A percentile compares a stretch with the other conserved stretches of the same genome.
These are phyloP conservation scores for Kazachstania sp. DNA, from an alignment of 1,139 yeast species.

Conservation along the genomic window DNA sequence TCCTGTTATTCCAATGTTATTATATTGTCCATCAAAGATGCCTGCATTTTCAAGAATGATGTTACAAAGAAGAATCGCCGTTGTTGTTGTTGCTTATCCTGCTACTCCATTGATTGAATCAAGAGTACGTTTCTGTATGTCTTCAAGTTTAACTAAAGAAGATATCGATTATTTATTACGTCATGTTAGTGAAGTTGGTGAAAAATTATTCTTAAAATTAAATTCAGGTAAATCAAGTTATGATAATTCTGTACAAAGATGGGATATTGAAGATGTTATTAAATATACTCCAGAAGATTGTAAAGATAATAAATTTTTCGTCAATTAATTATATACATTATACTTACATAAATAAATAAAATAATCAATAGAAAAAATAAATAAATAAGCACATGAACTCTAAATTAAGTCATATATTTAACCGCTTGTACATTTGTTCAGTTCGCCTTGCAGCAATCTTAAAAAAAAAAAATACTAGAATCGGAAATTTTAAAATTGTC, in stretches of 20 bases:
- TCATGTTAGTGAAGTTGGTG: slow-evolving; percentile 74
- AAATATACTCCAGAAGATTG: slow-evolving; percentile 68
- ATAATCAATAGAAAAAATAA: no score
- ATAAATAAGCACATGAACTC: neutral
- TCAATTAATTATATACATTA: slow-evolving; percentile 8
- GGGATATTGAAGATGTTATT: slow-evolving; percentile 69
- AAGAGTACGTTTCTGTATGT: slow-evolving; percentile 86
- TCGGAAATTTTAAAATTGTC: neutral
- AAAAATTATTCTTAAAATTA: slow-evolving; percentile 61
- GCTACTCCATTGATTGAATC: slow-evolving; percentile 91
- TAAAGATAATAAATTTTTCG: slow-evolving; percentile 38
- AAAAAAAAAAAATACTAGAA: neutral
- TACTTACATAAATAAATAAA: neutral
- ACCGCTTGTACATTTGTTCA: no score
- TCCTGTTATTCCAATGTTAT: slow-evolving; percentile 84
- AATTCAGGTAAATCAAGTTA: slow-evolving; percentile 72
- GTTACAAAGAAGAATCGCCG: slow-evolving; percentile 74
- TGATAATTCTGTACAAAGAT: slow-evolving; percentile 58
- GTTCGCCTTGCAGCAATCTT: no score
- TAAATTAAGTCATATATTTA: neutral
- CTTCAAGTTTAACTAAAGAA: slow-evolving; percentile 85
- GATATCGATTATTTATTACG: slow-evolving; percentile 78
- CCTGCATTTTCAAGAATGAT: slow-evolving; percentile 82
- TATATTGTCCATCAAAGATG: slow-evolving; percentile 90
- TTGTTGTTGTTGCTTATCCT: slow-evolving; percentile 95